Percentiles rank a stretch among this genome's conserved stretches.
These are phyloP conservation scores for Taiozyma sp. DNA, from an alignment of 1,139 yeast genomes.

Conservation along the genomic window DNA sequence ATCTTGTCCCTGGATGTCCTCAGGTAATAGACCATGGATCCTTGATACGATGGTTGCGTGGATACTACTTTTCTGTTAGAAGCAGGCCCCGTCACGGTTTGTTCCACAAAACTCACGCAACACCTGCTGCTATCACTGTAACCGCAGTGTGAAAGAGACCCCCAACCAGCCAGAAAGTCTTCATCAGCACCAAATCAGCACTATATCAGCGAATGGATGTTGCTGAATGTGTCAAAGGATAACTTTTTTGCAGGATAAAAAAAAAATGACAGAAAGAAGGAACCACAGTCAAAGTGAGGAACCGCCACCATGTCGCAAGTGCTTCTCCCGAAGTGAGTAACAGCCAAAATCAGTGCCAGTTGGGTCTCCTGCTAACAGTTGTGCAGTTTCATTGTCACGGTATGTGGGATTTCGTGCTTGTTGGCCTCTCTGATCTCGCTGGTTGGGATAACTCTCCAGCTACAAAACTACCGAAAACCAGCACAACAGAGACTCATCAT, in stretches of 20 bases:
- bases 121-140: constrained; percentile 5
- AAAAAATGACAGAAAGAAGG: not conserved
- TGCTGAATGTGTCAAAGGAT: not conserved
- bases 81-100: not conserved
- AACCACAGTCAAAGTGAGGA: constrained; percentile 4
- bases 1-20: constrained; percentile 13
- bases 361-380: not conserved
- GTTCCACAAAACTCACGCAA: constrained; percentile 7
- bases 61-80: constrained; percentile 19
- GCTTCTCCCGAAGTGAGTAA: constrained; percentile 4
- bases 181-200: not conserved
- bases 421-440: constrained; percentile 37
- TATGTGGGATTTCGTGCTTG: constrained; percentile 28
- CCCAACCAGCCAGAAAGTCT: not conserved
- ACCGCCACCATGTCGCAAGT: not conserved
- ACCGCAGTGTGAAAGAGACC: not conserved
- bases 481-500: constrained; percentile 82
- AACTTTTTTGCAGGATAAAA: not conserved
- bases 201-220: not conserved
- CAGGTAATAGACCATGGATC: constrained; percentile 14
- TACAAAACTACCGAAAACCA: constrained; percentile 79
- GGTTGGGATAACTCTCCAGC: constrained; percentile 45
- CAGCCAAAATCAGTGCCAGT: too few species aligned
- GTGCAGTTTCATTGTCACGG: constrained; percentile 18
- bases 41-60: constrained; percentile 41